Evolutionary conservation across 352 stramenopile species (phyloP).

Genomic region (Pythium volutum): DNA sequence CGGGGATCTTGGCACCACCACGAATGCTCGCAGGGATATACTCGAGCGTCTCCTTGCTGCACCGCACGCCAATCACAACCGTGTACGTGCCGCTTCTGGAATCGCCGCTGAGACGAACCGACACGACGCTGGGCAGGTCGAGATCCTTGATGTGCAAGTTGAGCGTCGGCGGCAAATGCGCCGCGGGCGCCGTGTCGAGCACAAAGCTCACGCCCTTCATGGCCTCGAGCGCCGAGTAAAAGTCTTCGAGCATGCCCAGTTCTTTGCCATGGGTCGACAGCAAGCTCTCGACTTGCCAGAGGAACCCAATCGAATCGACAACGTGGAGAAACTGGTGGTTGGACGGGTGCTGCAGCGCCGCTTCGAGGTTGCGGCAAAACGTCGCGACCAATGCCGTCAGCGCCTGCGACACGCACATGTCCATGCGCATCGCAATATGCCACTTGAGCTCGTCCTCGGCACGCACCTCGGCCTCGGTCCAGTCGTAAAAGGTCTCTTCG

Average conservation of each 20-base stretch:
- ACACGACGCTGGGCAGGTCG: slow-evolving; percentile 68
- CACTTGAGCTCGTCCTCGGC: slow-evolving; percentile 63
- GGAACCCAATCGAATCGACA: slow-evolving; percentile 67
- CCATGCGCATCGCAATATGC: slow-evolving; percentile 72
- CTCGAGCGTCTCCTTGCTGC: slow-evolving; percentile 34
- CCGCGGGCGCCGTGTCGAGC: slow-evolving; percentile 57
- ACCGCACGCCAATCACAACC: slow-evolving; percentile 59
- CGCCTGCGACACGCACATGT: slow-evolving; percentile 80
- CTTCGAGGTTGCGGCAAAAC: slow-evolving; percentile 69
- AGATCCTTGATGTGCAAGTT: slow-evolving; percentile 80
- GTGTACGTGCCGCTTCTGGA: slow-evolving; percentile 43
- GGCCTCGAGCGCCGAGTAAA: slow-evolving; percentile 72
- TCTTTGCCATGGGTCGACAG: slow-evolving; percentile 94
- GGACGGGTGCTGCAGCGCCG: slow-evolving; percentile 59
- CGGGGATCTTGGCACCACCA: slow-evolving; percentile 47
- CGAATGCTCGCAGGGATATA: slow-evolving; percentile 48
- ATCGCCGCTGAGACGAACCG: slow-evolving; percentile 58
- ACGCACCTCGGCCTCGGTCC: slow-evolving; percentile 47
- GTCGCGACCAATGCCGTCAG: slow-evolving; percentile 67
- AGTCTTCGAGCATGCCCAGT: slow-evolving; percentile 93
- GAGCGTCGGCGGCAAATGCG: slow-evolving; percentile 60
- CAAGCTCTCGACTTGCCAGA: slow-evolving; percentile 91
- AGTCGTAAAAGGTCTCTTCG: slow-evolving; percentile 39
- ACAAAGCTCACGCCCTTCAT: slow-evolving; percentile 71
- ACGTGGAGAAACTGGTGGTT: slow-evolving; percentile 57